Percentiles rank a stretch among this genome's conserved stretches.
These are phyloP conservation scores for Ailanthus altissimus DNA, from an alignment of 345 rosid genomes.

Conservation along the genomic window DNA sequence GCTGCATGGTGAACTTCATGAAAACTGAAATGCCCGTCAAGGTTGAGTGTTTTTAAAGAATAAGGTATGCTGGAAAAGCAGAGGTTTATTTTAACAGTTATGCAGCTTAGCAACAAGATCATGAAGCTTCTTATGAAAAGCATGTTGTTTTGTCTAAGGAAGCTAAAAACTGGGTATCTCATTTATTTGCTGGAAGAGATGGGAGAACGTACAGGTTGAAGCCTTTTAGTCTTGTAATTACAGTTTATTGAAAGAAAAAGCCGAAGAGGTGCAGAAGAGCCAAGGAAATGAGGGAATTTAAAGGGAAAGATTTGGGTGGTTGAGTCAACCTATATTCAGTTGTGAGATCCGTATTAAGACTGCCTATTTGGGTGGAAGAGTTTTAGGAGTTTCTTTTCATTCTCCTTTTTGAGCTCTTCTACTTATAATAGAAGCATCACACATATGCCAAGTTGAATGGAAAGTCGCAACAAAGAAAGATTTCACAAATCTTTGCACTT, in stretches of 20 bases:
- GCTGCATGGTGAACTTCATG: slow-evolving; percentile 71
- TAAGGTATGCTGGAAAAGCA: slow-evolving; percentile 67
- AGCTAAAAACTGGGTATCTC: slow-evolving; percentile 41
- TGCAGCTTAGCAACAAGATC: slow-evolving; percentile 62
- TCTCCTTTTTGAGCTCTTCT: slow-evolving; percentile 39
- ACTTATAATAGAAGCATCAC: slow-evolving; percentile 50
- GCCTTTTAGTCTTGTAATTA: slow-evolving; percentile 30
- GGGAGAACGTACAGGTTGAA: slow-evolving; percentile 26
- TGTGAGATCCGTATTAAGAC: slow-evolving; percentile 70
- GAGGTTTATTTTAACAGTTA: slow-evolving; percentile 54
- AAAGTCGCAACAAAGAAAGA: slow-evolving; percentile 69
- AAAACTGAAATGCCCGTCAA: slow-evolving; percentile 74
- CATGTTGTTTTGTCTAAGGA: slow-evolving; percentile 49
- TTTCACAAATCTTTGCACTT: slow-evolving; percentile 75
- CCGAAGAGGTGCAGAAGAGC: slow-evolving; percentile 37
- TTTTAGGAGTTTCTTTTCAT: slow-evolving; percentile 46
- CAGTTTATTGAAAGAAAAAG: slow-evolving; percentile 23
- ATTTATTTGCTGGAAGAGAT: slow-evolving; percentile 36
- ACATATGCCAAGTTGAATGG: slow-evolving; percentile 65
- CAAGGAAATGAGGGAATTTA: slow-evolving; percentile 51
- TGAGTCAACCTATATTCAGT: slow-evolving; percentile 60
- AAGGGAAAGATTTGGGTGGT: slow-evolving; percentile 50
- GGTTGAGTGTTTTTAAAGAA: slow-evolving; percentile 55
- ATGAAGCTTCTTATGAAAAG: slow-evolving; percentile 52
- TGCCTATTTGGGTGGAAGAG: slow-evolving; percentile 59